Conservation (phyloP, 177 flowering plant genomes). For the Telopea speciosissima region DNA sequence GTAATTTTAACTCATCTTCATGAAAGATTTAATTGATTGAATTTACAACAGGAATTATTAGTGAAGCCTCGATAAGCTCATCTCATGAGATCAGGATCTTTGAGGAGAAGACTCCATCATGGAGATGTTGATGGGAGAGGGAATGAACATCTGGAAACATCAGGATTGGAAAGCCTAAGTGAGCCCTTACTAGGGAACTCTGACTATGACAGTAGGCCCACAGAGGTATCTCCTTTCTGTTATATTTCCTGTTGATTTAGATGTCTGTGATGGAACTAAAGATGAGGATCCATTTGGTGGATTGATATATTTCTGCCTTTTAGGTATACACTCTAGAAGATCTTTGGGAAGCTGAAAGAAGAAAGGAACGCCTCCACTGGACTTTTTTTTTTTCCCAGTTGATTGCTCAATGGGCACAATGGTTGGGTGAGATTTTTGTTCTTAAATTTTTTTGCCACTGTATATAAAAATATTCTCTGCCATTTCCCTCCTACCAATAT, state of each 20-base stretch:
- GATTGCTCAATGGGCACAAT: slow-evolving; percentile 94
- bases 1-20: neutral
- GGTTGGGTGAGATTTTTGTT: slow-evolving; percentile 50
- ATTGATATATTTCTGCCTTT: neutral
- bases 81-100: slow-evolving; percentile 44
- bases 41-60: slow-evolving; percentile 2
- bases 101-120: slow-evolving; percentile 78
- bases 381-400: slow-evolving; percentile 56
- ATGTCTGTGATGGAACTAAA: neutral
- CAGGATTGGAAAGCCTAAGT: slow-evolving; percentile 37
- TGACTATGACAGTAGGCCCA: slow-evolving; percentile 22
- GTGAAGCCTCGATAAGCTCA: neutral
- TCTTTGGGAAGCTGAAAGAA: slow-evolving; percentile 47
- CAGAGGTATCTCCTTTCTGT: slow-evolving; percentile 24
- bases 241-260: neutral
- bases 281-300: neutral
- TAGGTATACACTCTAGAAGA: slow-evolving; percentile 34
- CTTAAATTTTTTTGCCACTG: neutral
- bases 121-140: slow-evolving; percentile 66
- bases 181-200: slow-evolving; percentile 65
- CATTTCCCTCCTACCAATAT: neutral
- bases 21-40: neutral
- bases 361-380: slow-evolving; percentile 65
- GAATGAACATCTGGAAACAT: slow-evolving; percentile 39
- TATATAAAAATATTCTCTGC: neutral